Evolutionary conservation across 495 filamentous ascomycete genomes (phyloP), one percentile per base, ranked within the genome.

Genomic region (Clavariopsis aquatica): DNA sequence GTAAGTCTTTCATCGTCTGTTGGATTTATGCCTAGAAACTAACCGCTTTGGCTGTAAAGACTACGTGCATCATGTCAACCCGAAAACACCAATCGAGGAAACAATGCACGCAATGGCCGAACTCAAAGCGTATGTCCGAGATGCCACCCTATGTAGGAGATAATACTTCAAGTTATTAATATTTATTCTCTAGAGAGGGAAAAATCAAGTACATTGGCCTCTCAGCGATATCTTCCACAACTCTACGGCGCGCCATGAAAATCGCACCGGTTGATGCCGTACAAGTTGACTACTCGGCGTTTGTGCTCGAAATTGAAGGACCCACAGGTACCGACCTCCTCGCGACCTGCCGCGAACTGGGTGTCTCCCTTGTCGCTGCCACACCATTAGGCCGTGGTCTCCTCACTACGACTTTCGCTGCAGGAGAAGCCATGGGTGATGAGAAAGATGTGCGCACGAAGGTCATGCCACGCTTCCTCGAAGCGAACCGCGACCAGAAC

Each of bases 281-380:
- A 15, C 84, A 90, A 74, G 74, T 88, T 19, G 87, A 89, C 74
- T 88, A 87, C 71, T 83, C 78, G 0, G 79, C 82, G 0, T 88
- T 85, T 52, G 69, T 77, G 4, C 75, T 81, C 8, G 82, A 85
- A 6, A 83, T 88, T 57, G 84, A 89, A 70, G 70, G 62, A 3
- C 66, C 75, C 0, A 68, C 77, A 10, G 64, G 76, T 10, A 75
- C 77, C 1, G 66, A 76, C 17, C 69, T 88, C 6, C 66, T 89
- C 7, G 71, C 78, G 9, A 82, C 86, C 0, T 81, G 78, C 65
- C 81, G 85, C 12, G 84, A 88, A 58, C 79, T 91, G 17, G 87
- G 84, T 10, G 73, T 87, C 22, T 76, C 86, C 0, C 72, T 85
- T 13, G 79, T 89, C 0, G 84, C 82, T 0, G 87, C 84, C 72